Evolutionary conservation across 352 stramenopile species (phyloP).

Genomic region (Blastocystis sp.): DNA sequence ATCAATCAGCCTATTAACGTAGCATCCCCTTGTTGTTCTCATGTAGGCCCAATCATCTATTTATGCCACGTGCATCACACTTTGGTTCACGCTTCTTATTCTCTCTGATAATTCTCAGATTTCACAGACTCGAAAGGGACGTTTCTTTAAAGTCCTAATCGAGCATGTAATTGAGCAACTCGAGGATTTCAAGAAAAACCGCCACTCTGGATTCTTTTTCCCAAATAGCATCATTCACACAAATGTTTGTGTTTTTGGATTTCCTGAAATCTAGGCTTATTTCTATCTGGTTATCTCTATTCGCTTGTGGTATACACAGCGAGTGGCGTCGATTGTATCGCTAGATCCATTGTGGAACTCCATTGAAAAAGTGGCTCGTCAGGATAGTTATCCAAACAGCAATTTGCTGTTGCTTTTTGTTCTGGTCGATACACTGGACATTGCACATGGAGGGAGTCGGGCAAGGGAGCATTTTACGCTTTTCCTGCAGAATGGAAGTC

Average conservation of each 20-base stretch:
- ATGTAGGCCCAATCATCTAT: not conserved
- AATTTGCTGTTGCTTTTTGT: not conserved
- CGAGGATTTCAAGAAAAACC: not conserved
- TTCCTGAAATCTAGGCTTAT: not conserved
- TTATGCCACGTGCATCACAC: not conserved
- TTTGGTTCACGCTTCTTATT: constrained; percentile 39
- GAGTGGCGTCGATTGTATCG: not conserved
- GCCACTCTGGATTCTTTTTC: not conserved
- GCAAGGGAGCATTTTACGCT: not conserved
- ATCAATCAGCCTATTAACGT: not conserved
- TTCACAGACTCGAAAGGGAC: not conserved
- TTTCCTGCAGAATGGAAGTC: constrained; percentile 15
- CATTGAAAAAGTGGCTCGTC: not conserved
- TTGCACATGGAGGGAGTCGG: not conserved
- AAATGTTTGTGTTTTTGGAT: not conserved
- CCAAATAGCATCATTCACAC: constrained; percentile 13
- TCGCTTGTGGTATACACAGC: not conserved
- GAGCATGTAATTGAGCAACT: constrained; percentile 11
- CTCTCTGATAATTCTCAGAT: not conserved
- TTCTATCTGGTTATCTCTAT: constrained; percentile 49
- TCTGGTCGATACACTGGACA: not conserved
- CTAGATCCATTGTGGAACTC: not conserved
- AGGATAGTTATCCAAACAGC: not conserved
- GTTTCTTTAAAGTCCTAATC: not conserved
- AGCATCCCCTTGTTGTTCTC: not conserved